phyloP scores from a whole-genome alignment of 2,329 filamentous ascomycete genomes.

The Cladophialophora chaetospira region DNA sequence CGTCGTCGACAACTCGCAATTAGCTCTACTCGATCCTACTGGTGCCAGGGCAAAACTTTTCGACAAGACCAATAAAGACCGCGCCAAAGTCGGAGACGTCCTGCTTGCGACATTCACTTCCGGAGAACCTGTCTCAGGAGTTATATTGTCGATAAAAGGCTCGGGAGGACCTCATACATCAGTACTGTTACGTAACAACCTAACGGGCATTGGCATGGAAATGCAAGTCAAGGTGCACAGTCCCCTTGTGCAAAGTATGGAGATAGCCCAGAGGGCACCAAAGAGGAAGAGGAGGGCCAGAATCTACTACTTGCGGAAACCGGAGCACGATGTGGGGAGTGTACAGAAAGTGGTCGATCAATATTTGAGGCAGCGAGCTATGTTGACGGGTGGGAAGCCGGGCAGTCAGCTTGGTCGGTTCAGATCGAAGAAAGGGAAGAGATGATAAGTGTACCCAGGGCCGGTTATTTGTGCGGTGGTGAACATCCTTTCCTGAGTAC shows the following conservation, averaged over 20 bases:
- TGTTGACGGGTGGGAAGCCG: slow-evolving; percentile 40
- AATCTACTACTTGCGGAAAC: slow-evolving; percentile 84
- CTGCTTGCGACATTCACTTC: slow-evolving; percentile 83
- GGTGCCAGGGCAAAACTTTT: slow-evolving; percentile 83
- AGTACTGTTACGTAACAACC: slow-evolving; percentile 79
- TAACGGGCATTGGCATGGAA: slow-evolving; percentile 86
- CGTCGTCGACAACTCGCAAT: slow-evolving; percentile 67
- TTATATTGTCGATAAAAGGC: slow-evolving; percentile 82
- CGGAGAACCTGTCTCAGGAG: slow-evolving; percentile 86
- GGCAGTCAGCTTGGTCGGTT: slow-evolving; percentile 12
- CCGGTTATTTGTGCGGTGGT: too few species aligned
- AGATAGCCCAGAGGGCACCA: slow-evolving; percentile 83
- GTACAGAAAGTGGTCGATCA: slow-evolving; percentile 76
- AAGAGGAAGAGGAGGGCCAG: slow-evolving; percentile 85
- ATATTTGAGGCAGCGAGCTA: slow-evolving; percentile 60
- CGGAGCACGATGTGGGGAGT: slow-evolving; percentile 82
- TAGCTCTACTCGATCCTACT: slow-evolving; percentile 77
- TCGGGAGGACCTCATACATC: slow-evolving; percentile 88
- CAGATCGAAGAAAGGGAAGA: slow-evolving; percentile 25
- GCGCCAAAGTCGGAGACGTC: slow-evolving; percentile 83
- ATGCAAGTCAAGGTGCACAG: slow-evolving; percentile 98
- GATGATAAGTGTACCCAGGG: too few species aligned
- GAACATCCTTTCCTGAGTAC: too few species aligned
- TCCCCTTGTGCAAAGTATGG: slow-evolving; percentile 84
- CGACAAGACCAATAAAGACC: slow-evolving; percentile 70